phyloP scores from a whole-genome alignment of 495 filamentous ascomycete species.

The Penicillium waksmanii region DNA sequence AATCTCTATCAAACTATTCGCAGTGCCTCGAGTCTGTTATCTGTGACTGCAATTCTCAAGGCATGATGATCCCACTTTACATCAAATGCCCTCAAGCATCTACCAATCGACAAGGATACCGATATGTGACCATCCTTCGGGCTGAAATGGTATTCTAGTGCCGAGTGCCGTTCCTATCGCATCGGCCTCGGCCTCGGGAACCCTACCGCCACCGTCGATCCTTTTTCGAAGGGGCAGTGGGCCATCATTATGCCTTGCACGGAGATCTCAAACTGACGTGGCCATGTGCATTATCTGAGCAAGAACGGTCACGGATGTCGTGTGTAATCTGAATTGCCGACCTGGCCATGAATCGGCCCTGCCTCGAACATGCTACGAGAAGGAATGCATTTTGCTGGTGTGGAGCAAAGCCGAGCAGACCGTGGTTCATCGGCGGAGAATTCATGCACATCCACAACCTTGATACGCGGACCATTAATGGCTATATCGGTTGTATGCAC shows the following conservation, averaged over 20 bases:
- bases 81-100: background rate
- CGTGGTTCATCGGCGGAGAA: conserved; percentile 7
- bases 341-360: background rate
- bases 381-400: conserved; percentile 3
- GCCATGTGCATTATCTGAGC: conserved; percentile 1
- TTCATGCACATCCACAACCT: background rate
- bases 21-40: too few relatives aligned
- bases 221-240: background rate
- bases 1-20: too few relatives aligned
- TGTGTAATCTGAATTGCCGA: conserved; percentile 1
- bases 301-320: background rate
- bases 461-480: conserved; percentile 8
- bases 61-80: background rate
- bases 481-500: conserved; percentile 10
- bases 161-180: too few relatives aligned
- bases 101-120: background rate
- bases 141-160: background rate
- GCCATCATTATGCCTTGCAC: conserved; percentile 8
- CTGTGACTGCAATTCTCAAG: background rate
- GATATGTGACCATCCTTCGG: background rate
- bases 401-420: conserved; percentile 7
- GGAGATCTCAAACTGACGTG: conserved; percentile 3
- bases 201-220: background rate
- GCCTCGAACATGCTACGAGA: background rate
- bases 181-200: too few relatives aligned